Evolutionary conservation across 2,329 filamentous ascomycete genomes (phyloP).

Genomic region (Diaporthe vexans): DNA sequence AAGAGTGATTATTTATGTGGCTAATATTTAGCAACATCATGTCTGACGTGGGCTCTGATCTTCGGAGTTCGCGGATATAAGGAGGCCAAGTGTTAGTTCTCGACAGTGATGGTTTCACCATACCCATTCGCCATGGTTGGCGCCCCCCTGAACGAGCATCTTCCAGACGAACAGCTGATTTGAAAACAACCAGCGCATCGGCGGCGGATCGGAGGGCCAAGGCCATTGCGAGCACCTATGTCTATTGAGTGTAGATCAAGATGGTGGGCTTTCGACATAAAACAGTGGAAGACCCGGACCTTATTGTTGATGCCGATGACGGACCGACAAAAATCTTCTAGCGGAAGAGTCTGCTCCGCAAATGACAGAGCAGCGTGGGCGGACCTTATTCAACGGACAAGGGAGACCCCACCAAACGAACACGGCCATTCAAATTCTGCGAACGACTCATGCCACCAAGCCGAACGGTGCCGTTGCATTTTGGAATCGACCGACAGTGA

Average conservation of each 20-base stretch:
- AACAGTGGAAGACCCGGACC: not conserved
- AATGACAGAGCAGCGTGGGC: constrained; percentile 10
- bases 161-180: not conserved
- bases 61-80: too few species aligned
- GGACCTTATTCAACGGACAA: not conserved
- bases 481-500: constrained; percentile 4
- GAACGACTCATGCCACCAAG: constrained; percentile 22
- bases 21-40: not conserved
- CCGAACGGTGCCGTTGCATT: constrained; percentile 18
- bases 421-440: constrained; percentile 33
- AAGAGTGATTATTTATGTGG: not conserved
- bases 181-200: not conserved
- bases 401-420: constrained; percentile 14
- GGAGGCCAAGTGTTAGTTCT: not conserved
- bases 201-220: constrained; percentile 18
- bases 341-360: constrained; percentile 28
- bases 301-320: constrained; percentile 25
- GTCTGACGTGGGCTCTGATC: too few species aligned
- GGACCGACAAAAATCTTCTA: constrained; percentile 31
- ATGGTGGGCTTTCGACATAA: constrained; percentile 13
- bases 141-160: not conserved
- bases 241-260: not conserved
- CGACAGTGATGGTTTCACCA: not conserved
- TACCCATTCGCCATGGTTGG: not conserved
- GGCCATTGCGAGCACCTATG: not conserved